Percentiles rank a stretch among this genome's conserved stretches.
Conservation (phyloP, 2,329 filamentous ascomycete species). For the Neocatenulostroma microsporum region DNA sequence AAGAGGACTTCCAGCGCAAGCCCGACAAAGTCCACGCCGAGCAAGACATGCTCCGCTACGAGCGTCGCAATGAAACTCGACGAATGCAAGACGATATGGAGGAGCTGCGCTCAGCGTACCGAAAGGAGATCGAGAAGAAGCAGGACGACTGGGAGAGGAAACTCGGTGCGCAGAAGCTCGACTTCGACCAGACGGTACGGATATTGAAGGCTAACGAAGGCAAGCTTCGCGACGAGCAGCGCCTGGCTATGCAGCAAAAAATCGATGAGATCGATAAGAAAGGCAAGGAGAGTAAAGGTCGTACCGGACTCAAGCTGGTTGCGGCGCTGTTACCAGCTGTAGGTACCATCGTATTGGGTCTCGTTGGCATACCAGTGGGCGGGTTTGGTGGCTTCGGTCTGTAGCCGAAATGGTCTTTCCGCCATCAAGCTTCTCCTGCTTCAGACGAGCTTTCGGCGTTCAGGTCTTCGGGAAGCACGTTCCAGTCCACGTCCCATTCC, state of each 20-base stretch:
- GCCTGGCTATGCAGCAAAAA: constrained; percentile 1
- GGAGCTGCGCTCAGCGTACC: not conserved
- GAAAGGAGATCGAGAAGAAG: constrained; percentile 1
- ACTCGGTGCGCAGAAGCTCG: constrained; percentile 4
- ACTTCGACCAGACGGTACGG: constrained; percentile 5
- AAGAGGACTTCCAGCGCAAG: constrained; percentile 5
- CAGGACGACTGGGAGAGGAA: constrained; percentile 4
- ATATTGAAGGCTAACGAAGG: constrained; percentile 4
- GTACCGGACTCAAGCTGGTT: constrained; percentile 4
- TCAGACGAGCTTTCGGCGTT: too few relatives aligned
- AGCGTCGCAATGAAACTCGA: constrained; percentile 3
- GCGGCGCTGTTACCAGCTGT: constrained; percentile 1
- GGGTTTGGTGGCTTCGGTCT: too few relatives aligned
- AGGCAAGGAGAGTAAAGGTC: not conserved
- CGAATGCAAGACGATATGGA: constrained; percentile 1
- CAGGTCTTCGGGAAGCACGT: too few relatives aligned
- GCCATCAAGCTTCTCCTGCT: too few relatives aligned
- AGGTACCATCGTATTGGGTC: constrained; percentile 1
- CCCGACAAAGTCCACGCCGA: constrained; percentile 5
- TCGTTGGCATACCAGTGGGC: constrained; percentile 2
- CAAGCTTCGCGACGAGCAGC: constrained; percentile 5
- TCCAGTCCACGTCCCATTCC: too few relatives aligned
- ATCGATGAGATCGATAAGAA: constrained; percentile 6
- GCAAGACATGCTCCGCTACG: constrained; percentile 5
- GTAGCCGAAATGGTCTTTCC: too few relatives aligned